A percentile compares a stretch with the other conserved stretches of the same genome.
Evolutionary conservation across 768 basidiomycete species (phyloP).

Genomic region (Leccinum barrowsii): DNA sequence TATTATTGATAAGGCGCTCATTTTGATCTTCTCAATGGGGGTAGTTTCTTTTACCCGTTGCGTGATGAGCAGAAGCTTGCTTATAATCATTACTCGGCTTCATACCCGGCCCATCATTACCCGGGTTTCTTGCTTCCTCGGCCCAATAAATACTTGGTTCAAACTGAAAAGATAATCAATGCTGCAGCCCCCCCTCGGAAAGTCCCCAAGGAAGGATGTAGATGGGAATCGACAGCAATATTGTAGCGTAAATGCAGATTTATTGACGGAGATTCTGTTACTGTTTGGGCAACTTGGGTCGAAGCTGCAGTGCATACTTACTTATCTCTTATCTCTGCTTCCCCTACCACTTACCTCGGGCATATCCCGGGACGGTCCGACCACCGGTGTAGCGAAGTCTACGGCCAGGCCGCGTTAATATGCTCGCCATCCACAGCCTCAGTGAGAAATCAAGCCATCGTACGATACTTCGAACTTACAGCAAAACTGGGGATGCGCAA

Average conservation of each 20-base stretch:
- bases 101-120: background rate
- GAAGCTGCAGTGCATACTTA: background rate
- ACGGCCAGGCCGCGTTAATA: background rate
- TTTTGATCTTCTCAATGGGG: background rate
- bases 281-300: background rate
- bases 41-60: background rate
- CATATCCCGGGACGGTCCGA: background rate
- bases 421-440: background rate
- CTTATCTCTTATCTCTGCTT: background rate
- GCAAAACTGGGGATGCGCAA: background rate
- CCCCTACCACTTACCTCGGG: background rate
- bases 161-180: background rate
- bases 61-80: background rate
- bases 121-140: background rate
- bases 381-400: too few species aligned
- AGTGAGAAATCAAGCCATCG: background rate
- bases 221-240: background rate
- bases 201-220: background rate
- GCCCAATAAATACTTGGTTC: background rate
- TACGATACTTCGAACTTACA: background rate
- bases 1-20: background rate
- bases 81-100: background rate
- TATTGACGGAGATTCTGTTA: background rate
- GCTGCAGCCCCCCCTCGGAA: background rate
- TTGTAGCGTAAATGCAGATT: background rate